Conservation (phyloP, 495 filamentous ascomycete genomes). For the Hypomontagnella monticulosa region DNA sequence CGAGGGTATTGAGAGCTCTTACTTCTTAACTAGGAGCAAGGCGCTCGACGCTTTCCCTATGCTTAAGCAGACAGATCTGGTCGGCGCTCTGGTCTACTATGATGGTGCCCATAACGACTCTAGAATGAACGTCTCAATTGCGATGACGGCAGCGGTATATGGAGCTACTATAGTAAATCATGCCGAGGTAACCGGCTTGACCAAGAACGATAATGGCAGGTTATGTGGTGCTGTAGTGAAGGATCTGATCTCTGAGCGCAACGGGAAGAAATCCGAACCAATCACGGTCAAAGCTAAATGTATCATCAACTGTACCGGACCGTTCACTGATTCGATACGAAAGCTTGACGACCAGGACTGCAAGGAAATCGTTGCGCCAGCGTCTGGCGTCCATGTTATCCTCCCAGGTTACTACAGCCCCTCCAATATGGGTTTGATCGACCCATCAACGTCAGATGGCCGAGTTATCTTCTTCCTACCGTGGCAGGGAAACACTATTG, state of each 20-base stretch:
- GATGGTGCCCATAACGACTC: slow-evolving; percentile 99
- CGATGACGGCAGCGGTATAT: slow-evolving; percentile 94
- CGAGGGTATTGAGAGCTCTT: slow-evolving; percentile 96
- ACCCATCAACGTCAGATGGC: slow-evolving; percentile 93
- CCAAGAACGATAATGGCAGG: slow-evolving; percentile 81
- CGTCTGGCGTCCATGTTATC: slow-evolving; percentile 93
- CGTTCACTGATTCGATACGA: slow-evolving; percentile 91
- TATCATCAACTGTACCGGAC: slow-evolving; percentile 96
- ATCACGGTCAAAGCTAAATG: slow-evolving; percentile 87
- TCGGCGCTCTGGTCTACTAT: slow-evolving; percentile 96
- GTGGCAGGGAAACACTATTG: slow-evolving; percentile 99
- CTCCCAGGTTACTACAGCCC: slow-evolving; percentile 96
- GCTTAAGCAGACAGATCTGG: slow-evolving; percentile 84
- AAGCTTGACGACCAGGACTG: slow-evolving; percentile 82
- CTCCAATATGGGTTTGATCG: slow-evolving; percentile 94
- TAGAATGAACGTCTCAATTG: slow-evolving; percentile 96
- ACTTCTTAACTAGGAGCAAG: slow-evolving; percentile 94
- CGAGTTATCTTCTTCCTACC: slow-evolving; percentile 99
- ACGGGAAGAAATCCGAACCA: slow-evolving; percentile 60
- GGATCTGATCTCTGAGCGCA: slow-evolving; percentile 72
- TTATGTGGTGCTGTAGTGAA: slow-evolving; percentile 82
- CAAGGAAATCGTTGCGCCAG: slow-evolving; percentile 91
- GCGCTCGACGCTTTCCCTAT: slow-evolving; percentile 98
- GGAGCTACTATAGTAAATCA: slow-evolving; percentile 94
- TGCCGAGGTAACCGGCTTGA: slow-evolving; percentile 83